Conservation (phyloP, 768 basidiomycete genomes). For the Lepiota brunneoincarnata region DNA sequence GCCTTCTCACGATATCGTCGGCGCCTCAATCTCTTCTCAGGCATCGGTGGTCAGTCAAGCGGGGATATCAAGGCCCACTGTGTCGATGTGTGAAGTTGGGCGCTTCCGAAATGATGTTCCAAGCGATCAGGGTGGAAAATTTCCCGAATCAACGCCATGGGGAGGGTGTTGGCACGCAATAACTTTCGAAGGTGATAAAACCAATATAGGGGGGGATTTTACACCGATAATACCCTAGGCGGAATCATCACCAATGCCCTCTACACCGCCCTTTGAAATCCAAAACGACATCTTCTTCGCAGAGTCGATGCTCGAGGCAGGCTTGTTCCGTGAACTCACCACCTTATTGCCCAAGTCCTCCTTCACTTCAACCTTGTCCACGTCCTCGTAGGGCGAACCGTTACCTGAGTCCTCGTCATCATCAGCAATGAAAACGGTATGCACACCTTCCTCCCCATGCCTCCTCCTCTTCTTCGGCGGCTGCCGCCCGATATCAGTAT, state of each 20-base stretch:
- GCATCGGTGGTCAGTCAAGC: too few species aligned
- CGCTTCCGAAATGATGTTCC: too few species aligned
- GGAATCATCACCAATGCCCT: constrained; percentile 18
- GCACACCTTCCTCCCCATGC: constrained; percentile 35
- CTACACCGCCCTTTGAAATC: constrained; percentile 49
- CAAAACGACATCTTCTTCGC: constrained; percentile 50
- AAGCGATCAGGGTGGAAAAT: too few species aligned
- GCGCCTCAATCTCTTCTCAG: too few species aligned
- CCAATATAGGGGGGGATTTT: background rate
- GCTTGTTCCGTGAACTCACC: constrained; percentile 5
- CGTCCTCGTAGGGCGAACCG: constrained; percentile 23
- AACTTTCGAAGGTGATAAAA: too few species aligned
- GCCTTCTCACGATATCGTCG: too few species aligned
- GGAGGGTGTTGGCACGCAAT: too few species aligned
- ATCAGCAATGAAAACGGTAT: constrained; percentile 51
- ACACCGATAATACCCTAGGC: background rate
- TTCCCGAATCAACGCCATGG: too few species aligned
- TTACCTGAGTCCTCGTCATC: constrained; percentile 36
- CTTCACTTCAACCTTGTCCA: constrained; percentile 12
- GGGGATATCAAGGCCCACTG: too few species aligned
- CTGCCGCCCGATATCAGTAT: constrained; percentile 49
- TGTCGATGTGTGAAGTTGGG: too few species aligned
- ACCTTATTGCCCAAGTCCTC: constrained; percentile 3
- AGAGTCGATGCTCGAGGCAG: constrained; percentile 11
- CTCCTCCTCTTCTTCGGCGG: constrained; percentile 46